Percentiles rank a stretch among this genome's conserved stretches.
Evolutionary conservation across 192 early-diverging fungal genomes (phyloP).

Genomic region (Funneliformis geosporum): DNA sequence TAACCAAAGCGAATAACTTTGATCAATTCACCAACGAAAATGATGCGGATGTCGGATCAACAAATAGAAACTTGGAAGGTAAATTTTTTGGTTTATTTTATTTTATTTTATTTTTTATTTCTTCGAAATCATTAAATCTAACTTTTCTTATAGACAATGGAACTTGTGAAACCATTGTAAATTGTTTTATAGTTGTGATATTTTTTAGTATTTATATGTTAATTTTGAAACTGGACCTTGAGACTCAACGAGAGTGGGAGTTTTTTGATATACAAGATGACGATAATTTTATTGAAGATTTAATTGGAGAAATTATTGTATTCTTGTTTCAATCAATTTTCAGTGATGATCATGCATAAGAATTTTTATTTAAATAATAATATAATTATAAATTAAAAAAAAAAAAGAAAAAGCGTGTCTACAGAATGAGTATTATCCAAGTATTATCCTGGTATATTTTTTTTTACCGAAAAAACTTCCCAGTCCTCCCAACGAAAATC

Average conservation of each 20-base stretch:
- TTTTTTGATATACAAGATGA: background rate
- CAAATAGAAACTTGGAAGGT: background rate
- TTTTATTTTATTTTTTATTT: background rate
- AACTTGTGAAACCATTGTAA: background rate
- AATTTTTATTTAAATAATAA: background rate
- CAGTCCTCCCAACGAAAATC: constrained; percentile 14
- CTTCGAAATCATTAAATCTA: no score
- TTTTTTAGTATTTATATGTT: background rate
- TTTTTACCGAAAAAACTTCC: background rate
- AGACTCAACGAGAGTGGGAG: background rate
- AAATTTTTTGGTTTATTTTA: background rate
- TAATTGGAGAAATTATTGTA: background rate
- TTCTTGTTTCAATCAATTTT: background rate
- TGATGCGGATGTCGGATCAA: background rate
- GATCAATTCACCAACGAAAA: background rate
- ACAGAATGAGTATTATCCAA: no score
- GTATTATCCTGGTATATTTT: background rate
- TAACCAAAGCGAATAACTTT: background rate
- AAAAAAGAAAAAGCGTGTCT: no score
- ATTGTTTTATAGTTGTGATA: background rate
- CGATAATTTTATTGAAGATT: background rate
- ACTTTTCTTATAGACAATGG: background rate
- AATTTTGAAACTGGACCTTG: background rate
- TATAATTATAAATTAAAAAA: background rate
- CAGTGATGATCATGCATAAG: background rate